Evolutionary conservation across 495 filamentous ascomycete species (phyloP).

Genomic region (Penicillium herquei): DNA sequence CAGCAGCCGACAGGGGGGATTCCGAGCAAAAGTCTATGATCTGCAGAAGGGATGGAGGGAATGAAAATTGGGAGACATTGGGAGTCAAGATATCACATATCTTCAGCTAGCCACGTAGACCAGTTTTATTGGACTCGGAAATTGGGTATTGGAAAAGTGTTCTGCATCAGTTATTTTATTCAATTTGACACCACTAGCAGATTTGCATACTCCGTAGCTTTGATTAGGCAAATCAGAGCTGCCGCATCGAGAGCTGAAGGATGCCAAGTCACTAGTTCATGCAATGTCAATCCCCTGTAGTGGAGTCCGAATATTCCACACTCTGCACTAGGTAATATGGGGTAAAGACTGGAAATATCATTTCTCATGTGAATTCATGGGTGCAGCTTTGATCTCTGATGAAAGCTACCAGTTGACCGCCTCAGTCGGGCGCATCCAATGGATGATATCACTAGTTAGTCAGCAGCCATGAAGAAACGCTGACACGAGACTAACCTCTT

Average conservation of each 20-base stretch:
- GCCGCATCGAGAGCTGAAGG: neutral
- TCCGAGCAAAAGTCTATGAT: neutral
- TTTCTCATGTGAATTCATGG: too few relatives aligned
- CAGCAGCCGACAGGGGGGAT: neutral
- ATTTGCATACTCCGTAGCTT: too few relatives aligned
- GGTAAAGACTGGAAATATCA: too few relatives aligned
- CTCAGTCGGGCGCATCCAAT: too few relatives aligned
- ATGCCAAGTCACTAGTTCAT: neutral
- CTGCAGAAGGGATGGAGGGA: neutral
- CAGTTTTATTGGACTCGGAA: neutral
- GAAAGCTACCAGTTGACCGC: too few relatives aligned
- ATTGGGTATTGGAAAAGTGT: neutral
- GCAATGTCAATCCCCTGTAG: too few relatives aligned
- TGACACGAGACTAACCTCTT: neutral
- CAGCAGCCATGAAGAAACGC: too few relatives aligned
- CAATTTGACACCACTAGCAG: neutral
- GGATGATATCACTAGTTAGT: too few relatives aligned
- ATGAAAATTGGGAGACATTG: neutral
- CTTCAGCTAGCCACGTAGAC: neutral
- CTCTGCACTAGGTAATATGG: too few relatives aligned
- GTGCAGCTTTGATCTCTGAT: too few relatives aligned
- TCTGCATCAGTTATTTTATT: neutral
- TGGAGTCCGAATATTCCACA: too few relatives aligned
- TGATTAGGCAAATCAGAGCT: neutral
- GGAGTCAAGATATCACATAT: neutral